Conservation (phyloP, 805 yeast genomes). For the Sugiyamaella americana region DNA sequence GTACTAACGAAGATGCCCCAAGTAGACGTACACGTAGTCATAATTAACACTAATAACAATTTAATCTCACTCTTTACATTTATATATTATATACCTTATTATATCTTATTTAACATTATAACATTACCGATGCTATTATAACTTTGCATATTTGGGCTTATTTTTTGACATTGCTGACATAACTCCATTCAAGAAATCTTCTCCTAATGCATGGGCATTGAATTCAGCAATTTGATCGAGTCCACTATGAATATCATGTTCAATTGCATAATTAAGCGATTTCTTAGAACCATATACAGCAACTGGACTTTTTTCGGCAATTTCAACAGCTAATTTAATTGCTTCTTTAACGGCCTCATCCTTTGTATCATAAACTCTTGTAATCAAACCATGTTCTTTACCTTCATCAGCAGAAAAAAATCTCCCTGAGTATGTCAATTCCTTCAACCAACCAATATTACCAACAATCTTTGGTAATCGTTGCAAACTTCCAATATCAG, state of each 20-base stretch:
- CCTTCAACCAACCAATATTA: conserved; percentile 53
- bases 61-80: no score
- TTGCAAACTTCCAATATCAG: conserved; percentile 75
- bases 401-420: conserved; percentile 53
- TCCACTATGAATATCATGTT: conserved; percentile 40
- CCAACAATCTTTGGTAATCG: conserved; percentile 50
- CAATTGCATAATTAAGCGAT: conserved; percentile 41
- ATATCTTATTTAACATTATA: no score
- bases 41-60: no score
- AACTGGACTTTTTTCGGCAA: conserved; percentile 46
- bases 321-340: conserved; percentile 42
- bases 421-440: conserved; percentile 57
- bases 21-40: no score
- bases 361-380: conserved; percentile 42
- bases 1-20: no score
- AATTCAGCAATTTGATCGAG: conserved; percentile 47
- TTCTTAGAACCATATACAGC: conserved; percentile 62
- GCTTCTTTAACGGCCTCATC: conserved; percentile 47
- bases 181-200: conserved; percentile 29
- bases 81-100: no score
- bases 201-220: conserved; percentile 39
- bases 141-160: conserved; percentile 28
- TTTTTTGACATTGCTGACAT: conserved; percentile 25
- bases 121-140: conserved; percentile 15
- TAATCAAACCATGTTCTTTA: conserved; percentile 47